Conservation (phyloP, 192 early-diverging fungal genomes). For the Entomortierella beljakovae region DNA sequence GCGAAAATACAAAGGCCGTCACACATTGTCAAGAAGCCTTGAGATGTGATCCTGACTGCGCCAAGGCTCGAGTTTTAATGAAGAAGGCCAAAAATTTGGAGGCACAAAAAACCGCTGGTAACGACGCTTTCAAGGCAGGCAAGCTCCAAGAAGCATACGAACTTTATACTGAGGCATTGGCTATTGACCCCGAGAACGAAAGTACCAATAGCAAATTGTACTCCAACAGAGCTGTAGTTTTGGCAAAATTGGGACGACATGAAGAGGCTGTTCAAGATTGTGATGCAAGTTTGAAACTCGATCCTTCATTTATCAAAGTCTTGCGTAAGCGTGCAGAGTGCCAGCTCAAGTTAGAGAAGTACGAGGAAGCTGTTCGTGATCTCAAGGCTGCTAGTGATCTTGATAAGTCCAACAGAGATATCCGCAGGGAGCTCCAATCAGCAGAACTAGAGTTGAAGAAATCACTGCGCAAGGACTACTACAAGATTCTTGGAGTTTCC, state of each 20-base stretch:
- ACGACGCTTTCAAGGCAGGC: conserved; percentile 75
- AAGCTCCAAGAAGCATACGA: conserved; percentile 72
- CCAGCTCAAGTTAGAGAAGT: conserved; percentile 76
- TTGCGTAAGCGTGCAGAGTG: conserved; percentile 82
- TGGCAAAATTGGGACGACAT: conserved; percentile 71
- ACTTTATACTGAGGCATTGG: conserved; percentile 75
- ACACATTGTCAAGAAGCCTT: conserved; percentile 72
- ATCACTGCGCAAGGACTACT: conserved; percentile 95
- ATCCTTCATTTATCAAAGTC: conserved; percentile 75
- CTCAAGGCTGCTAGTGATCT: conserved; percentile 70
- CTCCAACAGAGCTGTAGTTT: conserved; percentile 80
- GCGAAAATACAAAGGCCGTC: conserved; percentile 66
- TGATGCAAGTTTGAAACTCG: conserved; percentile 73
- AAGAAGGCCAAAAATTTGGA: conserved; percentile 76
- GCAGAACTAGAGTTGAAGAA: conserved; percentile 76
- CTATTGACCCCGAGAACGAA: conserved; percentile 71
- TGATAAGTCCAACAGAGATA: conserved; percentile 69
- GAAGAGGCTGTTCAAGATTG: conserved; percentile 71
- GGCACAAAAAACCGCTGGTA: conserved; percentile 74
- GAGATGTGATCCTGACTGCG: conserved; percentile 83
- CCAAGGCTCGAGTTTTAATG: conserved; percentile 70
- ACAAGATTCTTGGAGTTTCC: conserved; percentile 86
- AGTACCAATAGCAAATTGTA: conserved; percentile 75
- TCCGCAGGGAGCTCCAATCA: conserved; percentile 54
- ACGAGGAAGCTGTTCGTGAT: conserved; percentile 85